A percentile compares a stretch with the other conserved stretches of the same genome.
Conservation (phyloP, 805 yeast species). For the Debaryomyces hansenii region DNA sequence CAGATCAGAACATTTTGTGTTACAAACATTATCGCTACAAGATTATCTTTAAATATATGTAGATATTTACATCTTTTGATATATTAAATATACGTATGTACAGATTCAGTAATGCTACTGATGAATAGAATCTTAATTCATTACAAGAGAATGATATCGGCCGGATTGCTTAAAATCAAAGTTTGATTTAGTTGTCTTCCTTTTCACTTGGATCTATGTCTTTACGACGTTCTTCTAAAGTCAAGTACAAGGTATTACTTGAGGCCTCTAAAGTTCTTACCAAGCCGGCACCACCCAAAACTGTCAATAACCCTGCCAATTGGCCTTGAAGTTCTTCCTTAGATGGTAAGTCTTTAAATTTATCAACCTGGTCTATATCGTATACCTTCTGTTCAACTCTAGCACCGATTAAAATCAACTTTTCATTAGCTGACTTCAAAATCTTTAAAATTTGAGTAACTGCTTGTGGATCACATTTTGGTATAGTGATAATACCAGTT, state of each 20-base stretch:
- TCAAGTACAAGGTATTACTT: conserved; percentile 67
- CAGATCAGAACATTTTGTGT: background rate
- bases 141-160: too few relatives aligned
- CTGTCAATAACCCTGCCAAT: conserved; percentile 79
- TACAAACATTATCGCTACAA: background rate
- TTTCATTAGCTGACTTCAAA: conserved; percentile 65
- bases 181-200: conserved; percentile 5
- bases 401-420: conserved; percentile 82
- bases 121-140: too few relatives aligned
- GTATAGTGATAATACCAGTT: conserved; percentile 72
- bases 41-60: too few relatives aligned
- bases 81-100: too few relatives aligned
- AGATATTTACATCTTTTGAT: too few relatives aligned
- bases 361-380: conserved; percentile 51
- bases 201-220: conserved; percentile 25
- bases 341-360: conserved; percentile 73
- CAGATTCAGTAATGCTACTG: too few relatives aligned
- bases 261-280: conserved; percentile 76
- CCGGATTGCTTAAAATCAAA: too few relatives aligned
- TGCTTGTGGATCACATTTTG: conserved; percentile 65
- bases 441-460: conserved; percentile 63
- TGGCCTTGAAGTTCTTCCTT: conserved; percentile 73
- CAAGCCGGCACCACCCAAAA: conserved; percentile 86
- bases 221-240: conserved; percentile 56
- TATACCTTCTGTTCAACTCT: conserved; percentile 63